phyloP scores from a whole-genome alignment of 2,329 filamentous ascomycete genomes.

The Pyrenochaeta sp. region DNA sequence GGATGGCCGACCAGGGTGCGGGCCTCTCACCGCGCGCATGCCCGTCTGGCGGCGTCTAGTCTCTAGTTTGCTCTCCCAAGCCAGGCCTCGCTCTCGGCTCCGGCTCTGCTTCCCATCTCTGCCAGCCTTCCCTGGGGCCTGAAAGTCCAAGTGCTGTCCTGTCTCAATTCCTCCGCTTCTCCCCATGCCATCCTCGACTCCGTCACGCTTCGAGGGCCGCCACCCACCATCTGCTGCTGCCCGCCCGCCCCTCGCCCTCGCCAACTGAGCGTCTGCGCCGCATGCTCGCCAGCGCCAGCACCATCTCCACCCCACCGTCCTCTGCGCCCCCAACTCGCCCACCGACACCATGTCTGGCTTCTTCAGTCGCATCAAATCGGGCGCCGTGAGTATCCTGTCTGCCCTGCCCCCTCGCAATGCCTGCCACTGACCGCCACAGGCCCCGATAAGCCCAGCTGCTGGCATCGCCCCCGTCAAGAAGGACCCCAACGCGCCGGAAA shows the following conservation, averaged over 20 bases:
- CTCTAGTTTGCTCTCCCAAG: slow-evolving; percentile 3
- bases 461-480: slow-evolving; percentile 64
- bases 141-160: slow-evolving; percentile 12
- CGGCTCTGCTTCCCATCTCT: slow-evolving; percentile 14
- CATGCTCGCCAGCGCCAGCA: slow-evolving; percentile 15
- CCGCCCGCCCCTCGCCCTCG: slow-evolving; percentile 9
- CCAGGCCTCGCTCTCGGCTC: slow-evolving; percentile 18
- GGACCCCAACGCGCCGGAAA: slow-evolving; percentile 64
- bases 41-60: background rate
- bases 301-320: slow-evolving; percentile 18
- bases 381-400: slow-evolving; percentile 51
- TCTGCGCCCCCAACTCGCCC: slow-evolving; percentile 18
- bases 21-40: slow-evolving; percentile 1
- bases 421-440: slow-evolving; percentile 48
- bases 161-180: background rate
- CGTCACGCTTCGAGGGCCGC: slow-evolving; percentile 10
- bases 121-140: slow-evolving; percentile 10
- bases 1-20: background rate
- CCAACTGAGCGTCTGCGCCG: slow-evolving; percentile 20
- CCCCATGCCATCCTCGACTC: slow-evolving; percentile 18
- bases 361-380: slow-evolving; percentile 63
- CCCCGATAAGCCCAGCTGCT: slow-evolving; percentile 57
- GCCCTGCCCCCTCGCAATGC: slow-evolving; percentile 25
- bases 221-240: slow-evolving; percentile 15
- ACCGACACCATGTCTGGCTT: slow-evolving; percentile 59